These are phyloP conservation scores for Sordariomycetes sp. DNA, from an alignment of 2,329 filamentous ascomycete genomes.

Conservation along the genomic window DNA sequence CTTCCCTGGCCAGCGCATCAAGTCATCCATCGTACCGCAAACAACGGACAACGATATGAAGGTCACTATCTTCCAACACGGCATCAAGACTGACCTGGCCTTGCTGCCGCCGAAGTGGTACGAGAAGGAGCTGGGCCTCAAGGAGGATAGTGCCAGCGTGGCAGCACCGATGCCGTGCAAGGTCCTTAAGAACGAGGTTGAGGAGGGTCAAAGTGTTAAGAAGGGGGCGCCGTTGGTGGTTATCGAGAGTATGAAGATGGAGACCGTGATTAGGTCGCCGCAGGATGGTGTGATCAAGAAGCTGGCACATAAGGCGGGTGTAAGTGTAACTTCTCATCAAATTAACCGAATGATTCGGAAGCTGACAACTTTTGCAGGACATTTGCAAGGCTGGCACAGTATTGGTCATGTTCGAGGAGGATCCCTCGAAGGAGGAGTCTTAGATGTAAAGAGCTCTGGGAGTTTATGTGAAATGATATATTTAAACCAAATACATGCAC, in stretches of 20 bases:
- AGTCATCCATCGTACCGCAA: conserved; percentile 65
- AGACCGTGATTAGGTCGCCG: conserved; percentile 72
- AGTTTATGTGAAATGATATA: conserved; percentile 1
- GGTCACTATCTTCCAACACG: conserved; percentile 69
- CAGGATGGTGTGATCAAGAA: conserved; percentile 64
- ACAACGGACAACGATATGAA: conserved; percentile 43
- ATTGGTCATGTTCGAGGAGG: conserved; percentile 58
- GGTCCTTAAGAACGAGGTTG: conserved; percentile 80
- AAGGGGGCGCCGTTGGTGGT: conserved; percentile 86
- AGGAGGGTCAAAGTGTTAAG: conserved; percentile 70
- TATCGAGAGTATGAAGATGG: conserved; percentile 88
- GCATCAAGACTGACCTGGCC: conserved; percentile 47
- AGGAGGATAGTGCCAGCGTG: conserved; percentile 73
- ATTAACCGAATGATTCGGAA: conserved; percentile 3
- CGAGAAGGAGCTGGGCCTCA: conserved; percentile 76
- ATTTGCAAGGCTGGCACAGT: conserved; percentile 72
- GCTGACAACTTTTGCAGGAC: conserved; percentile 38
- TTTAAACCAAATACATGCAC: too few relatives aligned
- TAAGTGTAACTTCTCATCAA: conserved; percentile 30
- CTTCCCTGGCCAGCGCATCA: conserved; percentile 72
- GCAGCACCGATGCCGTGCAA: conserved; percentile 97
- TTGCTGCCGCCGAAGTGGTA: conserved; percentile 67
- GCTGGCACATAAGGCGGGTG: conserved; percentile 65
- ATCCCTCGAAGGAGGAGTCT: conserved; percentile 16
- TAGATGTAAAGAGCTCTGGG: conserved; percentile 3